Evolutionary conservation across 257 asterid genomes (phyloP).

Genomic region (Penstemon eatonii): DNA sequence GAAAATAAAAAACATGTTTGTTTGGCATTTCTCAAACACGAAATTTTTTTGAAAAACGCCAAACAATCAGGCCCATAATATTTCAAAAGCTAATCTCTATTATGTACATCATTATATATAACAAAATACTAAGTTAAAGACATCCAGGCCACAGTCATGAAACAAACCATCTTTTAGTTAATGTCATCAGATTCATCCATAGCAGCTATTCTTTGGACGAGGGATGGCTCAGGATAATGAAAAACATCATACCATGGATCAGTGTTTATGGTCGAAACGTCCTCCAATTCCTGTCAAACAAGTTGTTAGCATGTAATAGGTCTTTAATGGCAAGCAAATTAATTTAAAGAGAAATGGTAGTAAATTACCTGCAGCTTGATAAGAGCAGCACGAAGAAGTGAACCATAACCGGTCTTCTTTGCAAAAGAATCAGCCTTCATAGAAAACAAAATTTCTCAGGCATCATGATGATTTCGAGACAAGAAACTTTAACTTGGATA

Average conservation of each 20-base stretch:
- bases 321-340: too few relatives aligned
- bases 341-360: not conserved
- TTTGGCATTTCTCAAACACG: too few relatives aligned
- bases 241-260: constrained; percentile 96
- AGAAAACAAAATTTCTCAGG: constrained; percentile 21
- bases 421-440: constrained; percentile 87
- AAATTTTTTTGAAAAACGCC: too few relatives aligned
- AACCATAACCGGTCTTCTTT: constrained; percentile 76
- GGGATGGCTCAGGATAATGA: constrained; percentile 89
- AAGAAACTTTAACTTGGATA: constrained; percentile 16
- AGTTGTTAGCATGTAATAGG: not conserved
- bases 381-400: constrained; percentile 80
- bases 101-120: too few relatives aligned
- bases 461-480: not conserved
- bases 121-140: too few relatives aligned
- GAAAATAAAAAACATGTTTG: too few relatives aligned
- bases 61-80: too few relatives aligned
- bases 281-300: constrained; percentile 64
- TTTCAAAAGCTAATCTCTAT: too few relatives aligned
- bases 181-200: constrained; percentile 58
- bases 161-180: too few relatives aligned
- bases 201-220: constrained; percentile 83
- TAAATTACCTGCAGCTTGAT: constrained; percentile 75
- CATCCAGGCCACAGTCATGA: too few relatives aligned
- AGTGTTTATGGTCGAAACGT: constrained; percentile 78